A percentile compares a stretch with the other conserved stretches of the same genome.
Evolutionary conservation across 164 flowering plant species (phyloP).

Genomic region (Saururus chinensis): DNA sequence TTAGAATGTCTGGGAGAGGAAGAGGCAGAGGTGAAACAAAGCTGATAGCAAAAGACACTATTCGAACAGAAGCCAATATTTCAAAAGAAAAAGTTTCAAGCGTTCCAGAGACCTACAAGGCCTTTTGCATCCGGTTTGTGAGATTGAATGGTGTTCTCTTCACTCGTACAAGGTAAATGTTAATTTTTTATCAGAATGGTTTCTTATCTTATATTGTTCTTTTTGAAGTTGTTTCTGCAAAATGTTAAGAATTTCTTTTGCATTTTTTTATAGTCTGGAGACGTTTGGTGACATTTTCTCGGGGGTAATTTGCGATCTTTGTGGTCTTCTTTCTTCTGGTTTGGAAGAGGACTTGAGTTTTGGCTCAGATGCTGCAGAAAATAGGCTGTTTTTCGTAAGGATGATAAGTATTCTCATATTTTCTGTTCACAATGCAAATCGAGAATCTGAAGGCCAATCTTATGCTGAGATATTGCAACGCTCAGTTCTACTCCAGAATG

Average conservation of each 20-base stretch:
- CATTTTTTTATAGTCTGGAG: slow-evolving; percentile 51
- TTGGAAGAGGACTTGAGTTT: slow-evolving; percentile 56
- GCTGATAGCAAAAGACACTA: slow-evolving; percentile 27
- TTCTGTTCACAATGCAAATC: slow-evolving; percentile 62
- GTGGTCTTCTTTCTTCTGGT: slow-evolving; percentile 68
- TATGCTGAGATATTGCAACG: slow-evolving; percentile 93
- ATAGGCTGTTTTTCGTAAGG: slow-evolving; percentile 59
- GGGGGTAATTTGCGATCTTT: slow-evolving; percentile 37
- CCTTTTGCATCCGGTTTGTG: slow-evolving; percentile 69
- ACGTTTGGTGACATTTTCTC: slow-evolving; percentile 69
- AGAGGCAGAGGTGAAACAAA: slow-evolving; percentile 55
- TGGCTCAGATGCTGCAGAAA: slow-evolving; percentile 64
- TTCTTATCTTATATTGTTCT: background rate
- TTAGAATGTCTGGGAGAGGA: slow-evolving; percentile 29
- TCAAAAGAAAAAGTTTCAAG: slow-evolving; percentile 24
- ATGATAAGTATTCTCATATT: slow-evolving; percentile 66
- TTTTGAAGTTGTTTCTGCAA: background rate
- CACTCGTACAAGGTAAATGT: slow-evolving; percentile 78
- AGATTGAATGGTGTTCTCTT: slow-evolving; percentile 91
- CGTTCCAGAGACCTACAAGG: slow-evolving; percentile 33
- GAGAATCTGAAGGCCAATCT: slow-evolving; percentile 68
- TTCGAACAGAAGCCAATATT: slow-evolving; percentile 20
- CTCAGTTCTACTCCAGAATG: slow-evolving; percentile 70
- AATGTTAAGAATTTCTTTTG: background rate
- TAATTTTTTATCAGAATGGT: background rate